Evolutionary conservation across 2,329 filamentous ascomycete species (phyloP).

Genomic region (Paradendryphiella salina): DNA sequence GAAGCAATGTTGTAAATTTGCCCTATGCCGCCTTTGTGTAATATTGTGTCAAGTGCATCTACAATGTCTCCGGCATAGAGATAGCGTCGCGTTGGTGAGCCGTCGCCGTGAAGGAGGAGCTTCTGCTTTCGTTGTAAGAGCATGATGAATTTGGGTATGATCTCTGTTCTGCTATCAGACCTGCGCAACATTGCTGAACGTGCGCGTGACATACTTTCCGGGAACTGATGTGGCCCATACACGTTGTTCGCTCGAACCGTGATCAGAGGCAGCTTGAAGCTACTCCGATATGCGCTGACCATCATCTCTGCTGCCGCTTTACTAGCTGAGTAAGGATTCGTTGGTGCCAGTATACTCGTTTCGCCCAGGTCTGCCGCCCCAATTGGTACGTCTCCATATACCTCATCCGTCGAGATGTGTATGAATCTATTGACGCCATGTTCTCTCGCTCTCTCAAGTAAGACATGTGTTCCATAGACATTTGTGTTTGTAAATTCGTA

Average conservation of each 20-base stretch:
- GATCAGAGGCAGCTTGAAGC: slow-evolving; percentile 77
- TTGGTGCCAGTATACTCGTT: slow-evolving; percentile 73
- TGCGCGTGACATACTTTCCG: slow-evolving; percentile 67
- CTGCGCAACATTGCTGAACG: no score
- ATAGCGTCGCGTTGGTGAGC: slow-evolving; percentile 73
- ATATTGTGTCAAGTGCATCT: slow-evolving; percentile 80
- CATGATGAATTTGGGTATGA: slow-evolving; percentile 80
- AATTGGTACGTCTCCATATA: slow-evolving; percentile 77
- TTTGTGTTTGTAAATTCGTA: slow-evolving; percentile 81
- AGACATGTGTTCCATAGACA: slow-evolving; percentile 80
- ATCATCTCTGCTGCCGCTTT: slow-evolving; percentile 84
- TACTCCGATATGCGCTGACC: slow-evolving; percentile 83
- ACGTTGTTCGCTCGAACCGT: slow-evolving; percentile 84
- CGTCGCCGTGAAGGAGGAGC: slow-evolving; percentile 75
- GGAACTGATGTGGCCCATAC: slow-evolving; percentile 82
- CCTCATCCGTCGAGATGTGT: slow-evolving; percentile 83
- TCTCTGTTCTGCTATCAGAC: slow-evolving; percentile 59
- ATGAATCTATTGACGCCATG: slow-evolving; percentile 73
- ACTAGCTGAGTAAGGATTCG: slow-evolving; percentile 79
- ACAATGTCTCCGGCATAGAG: slow-evolving; percentile 78
- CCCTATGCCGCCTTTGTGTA: slow-evolving; percentile 73
- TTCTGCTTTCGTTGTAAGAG: slow-evolving; percentile 68
- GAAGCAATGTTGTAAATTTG: slow-evolving; percentile 84
- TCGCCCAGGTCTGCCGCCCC: slow-evolving; percentile 73
- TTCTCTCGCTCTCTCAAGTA: slow-evolving; percentile 75